Evolutionary conservation across 2,329 filamentous ascomycete genomes (phyloP), one percentile per base, ranked within the genome.

Genomic region (Phialophora chinensis): DNA sequence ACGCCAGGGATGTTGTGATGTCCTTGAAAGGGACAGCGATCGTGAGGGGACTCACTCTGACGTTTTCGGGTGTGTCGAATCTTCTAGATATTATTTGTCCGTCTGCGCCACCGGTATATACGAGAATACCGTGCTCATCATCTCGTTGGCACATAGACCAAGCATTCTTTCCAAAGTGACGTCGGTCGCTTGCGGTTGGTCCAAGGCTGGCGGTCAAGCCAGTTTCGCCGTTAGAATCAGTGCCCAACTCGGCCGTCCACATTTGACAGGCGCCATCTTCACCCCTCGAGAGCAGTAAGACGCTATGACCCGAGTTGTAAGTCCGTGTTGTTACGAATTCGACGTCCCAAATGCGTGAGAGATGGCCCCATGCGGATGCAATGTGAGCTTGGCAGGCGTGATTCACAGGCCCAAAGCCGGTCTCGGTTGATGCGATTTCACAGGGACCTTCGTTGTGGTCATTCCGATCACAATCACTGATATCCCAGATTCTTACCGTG

Each of bases 271-370:
- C 91, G 8, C 90, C 87, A 77, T 97, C 93, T 78, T 97, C 93
- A 11, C 93, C 92, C 71, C 93, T 91, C 0, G 94, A 96, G 49
- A 92, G 84, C 0, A 96, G 74, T 10, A 81, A 82, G 20, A 89
- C 62, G 42, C 65, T 70, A 4, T 63, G 60, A 8, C 66, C 50
- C 31, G 75, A 70, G 4, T 72, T 71, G 8, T 72, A 69, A 23
- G 57, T 63, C 17, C 67, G 70, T 1, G 71, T 64, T 29, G 73
- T 76, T 0, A 88, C 79, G 71, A 97, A 95, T 62, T 86, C 85
- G 8, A 97, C 87, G 54, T 88, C 86, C 95, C 95, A 99, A 71
- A 99, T 96, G 65, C 95, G 87, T 7, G 94, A 96, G 2, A 86
- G 79, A 77, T 99, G 95, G 0, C 91, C 94, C 90, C 95, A 97